Conservation (phyloP, 768 basidiomycete genomes). For the Cantharellus anzutake region DNA sequence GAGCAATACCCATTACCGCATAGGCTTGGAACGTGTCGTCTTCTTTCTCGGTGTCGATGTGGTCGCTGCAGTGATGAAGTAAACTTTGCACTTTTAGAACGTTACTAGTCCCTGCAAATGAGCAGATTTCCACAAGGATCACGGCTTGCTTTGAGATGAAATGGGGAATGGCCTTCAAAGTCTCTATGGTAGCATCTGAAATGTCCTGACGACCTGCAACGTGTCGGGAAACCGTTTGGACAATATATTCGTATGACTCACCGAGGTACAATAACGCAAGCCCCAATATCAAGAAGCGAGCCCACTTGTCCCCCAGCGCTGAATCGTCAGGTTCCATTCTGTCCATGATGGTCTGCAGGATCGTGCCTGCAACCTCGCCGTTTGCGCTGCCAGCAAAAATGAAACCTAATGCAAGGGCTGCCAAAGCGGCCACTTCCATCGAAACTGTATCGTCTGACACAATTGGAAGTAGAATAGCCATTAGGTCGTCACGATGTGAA, state of each 20-base stretch:
- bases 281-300: conserved; percentile 74
- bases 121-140: conserved; percentile 82
- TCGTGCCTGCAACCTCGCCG: conserved; percentile 76
- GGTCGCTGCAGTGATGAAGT: conserved; percentile 87
- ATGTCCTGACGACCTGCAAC: conserved; percentile 69
- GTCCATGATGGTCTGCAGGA: conserved; percentile 86
- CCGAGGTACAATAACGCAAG: conserved; percentile 83
- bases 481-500: conserved; percentile 75
- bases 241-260: conserved; percentile 18
- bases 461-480: conserved; percentile 56
- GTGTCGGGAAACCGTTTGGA: background rate
- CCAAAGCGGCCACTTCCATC: conserved; percentile 77
- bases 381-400: conserved; percentile 91
- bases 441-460: conserved; percentile 64
- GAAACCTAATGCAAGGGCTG: conserved; percentile 81
- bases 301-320: conserved; percentile 82
- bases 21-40: conserved; percentile 82
- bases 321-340: conserved; percentile 31
- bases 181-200: conserved; percentile 85
- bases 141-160: conserved; percentile 80
- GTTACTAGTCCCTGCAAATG: conserved; percentile 89
- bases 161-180: conserved; percentile 83
- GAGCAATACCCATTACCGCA: conserved; percentile 80
- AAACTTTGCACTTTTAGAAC: conserved; percentile 84
- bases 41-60: conserved; percentile 40